A percentile compares a stretch with the other conserved stretches of the same genome.
Evolutionary conservation across 257 asterid species (phyloP).

Genomic region (Paulownia fortunei): DNA sequence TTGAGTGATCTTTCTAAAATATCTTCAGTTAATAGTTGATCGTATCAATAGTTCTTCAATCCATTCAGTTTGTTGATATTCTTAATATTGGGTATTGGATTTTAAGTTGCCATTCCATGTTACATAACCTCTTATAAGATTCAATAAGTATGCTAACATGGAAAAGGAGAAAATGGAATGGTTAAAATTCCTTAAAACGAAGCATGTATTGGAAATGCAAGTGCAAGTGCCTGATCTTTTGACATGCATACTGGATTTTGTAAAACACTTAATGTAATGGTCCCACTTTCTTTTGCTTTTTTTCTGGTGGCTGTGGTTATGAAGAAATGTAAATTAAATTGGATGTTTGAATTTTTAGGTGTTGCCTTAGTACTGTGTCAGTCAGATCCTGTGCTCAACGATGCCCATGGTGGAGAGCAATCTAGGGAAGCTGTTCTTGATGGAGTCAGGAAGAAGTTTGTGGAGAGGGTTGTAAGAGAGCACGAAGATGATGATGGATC

Average conservation of each 20-base stretch:
- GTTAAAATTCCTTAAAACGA: not conserved
- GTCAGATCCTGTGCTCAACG: slow-evolving; percentile 85
- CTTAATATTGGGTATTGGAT: not conserved
- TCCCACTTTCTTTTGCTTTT: not conserved
- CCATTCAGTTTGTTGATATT: not conserved
- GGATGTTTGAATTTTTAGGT: slow-evolving; percentile 49
- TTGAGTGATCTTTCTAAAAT: not conserved
- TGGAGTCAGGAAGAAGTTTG: slow-evolving; percentile 80
- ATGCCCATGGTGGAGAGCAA: slow-evolving; percentile 75
- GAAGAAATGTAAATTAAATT: slow-evolving; percentile 1
- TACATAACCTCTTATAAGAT: not conserved
- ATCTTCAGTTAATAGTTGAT: not conserved
- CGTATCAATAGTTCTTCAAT: not conserved
- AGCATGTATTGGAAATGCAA: not conserved
- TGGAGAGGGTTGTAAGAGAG: slow-evolving; percentile 80
- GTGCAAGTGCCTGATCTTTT: not conserved
- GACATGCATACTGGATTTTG: not conserved
- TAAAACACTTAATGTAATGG: not conserved
- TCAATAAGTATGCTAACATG: not conserved
- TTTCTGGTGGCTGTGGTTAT: not conserved
- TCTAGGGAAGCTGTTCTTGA: slow-evolving; percentile 79
- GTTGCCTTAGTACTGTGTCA: slow-evolving; percentile 89
- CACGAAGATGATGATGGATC: slow-evolving; percentile 86
- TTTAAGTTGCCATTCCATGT: not conserved
- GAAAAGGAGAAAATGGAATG: not conserved